Evolutionary conservation across 1,284 basidiomycete species (phyloP), one percentile per base, ranked within the genome.

Genomic region (Ustilago shanxiensis): DNA sequence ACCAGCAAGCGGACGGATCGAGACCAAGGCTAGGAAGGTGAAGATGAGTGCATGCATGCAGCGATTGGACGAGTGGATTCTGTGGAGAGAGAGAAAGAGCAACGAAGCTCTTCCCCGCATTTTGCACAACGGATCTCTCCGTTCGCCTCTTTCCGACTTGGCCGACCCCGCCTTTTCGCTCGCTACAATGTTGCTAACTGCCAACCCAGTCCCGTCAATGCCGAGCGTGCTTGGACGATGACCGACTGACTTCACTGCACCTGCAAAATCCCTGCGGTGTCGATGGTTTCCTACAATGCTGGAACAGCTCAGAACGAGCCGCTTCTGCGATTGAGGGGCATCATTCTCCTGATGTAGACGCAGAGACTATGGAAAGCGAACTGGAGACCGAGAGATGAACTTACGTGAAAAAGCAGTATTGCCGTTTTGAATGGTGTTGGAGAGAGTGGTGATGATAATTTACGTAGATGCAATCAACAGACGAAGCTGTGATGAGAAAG

Each of bases 381-480:
- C 26, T 6, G 14, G 11, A 28, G 28, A 49, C 47, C 47, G 47
- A 49, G 28, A 26, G 47, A 49, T 49, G 24, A 37, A 68, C 66
- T 68, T 68, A 68, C 60, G 50, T 58, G 44, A 45, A 26, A 16
- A 35, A 33, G 6, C 14, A n/a, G n/a, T 58, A n/a, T 47, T 47
- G 35, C 14, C n/a, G n/a, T 37, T 9, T 37, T 37, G 35, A 33
- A 37, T 14, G 39, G 51, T 22, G 29, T 31, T 66, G 50, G 29
- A 31, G 22, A 28, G 66, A 64, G 66, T 56, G 66, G 66, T 65
- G 58, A 58, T 70, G 53, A 45, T 18, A 22, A 39, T n/a, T n/a
- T n/a, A 22, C n/a, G 35, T 9, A 47, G 47, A 55, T 47, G 60
- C 28, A 56, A 47, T 29, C 35, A 44, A 57, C 50, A 45, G 31